Evolutionary conservation across 495 filamentous ascomycete genomes (phyloP).

Genomic region (Tricharina praecox): DNA sequence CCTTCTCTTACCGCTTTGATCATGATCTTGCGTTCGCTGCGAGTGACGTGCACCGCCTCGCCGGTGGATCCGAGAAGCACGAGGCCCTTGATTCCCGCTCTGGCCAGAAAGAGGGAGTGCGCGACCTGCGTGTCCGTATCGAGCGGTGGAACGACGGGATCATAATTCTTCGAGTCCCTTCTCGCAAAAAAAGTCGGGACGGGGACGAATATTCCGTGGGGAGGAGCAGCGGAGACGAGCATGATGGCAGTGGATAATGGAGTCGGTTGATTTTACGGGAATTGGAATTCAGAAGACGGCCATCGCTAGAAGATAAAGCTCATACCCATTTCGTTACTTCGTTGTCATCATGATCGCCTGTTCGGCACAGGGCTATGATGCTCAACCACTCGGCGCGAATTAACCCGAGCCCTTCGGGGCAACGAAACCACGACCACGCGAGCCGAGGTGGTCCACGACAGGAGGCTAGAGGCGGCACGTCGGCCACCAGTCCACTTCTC

Average conservation of each 20-base stretch:
- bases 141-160: slow-evolving; percentile 27
- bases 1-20: slow-evolving; percentile 36
- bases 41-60: slow-evolving; percentile 48
- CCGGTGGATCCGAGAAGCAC: slow-evolving; percentile 52
- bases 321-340: too few species aligned
- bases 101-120: slow-evolving; percentile 47
- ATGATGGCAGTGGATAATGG: not conserved
- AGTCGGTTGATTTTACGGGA: too few species aligned
- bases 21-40: slow-evolving; percentile 41
- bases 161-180: slow-evolving; percentile 24
- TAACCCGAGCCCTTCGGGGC: too few species aligned
- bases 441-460: too few species aligned
- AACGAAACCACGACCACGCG: too few species aligned
- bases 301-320: too few species aligned
- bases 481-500: too few species aligned
- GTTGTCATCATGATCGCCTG: too few species aligned
- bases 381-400: too few species aligned
- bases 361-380: too few species aligned
- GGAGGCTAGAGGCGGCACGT: too few species aligned
- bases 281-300: not conserved
- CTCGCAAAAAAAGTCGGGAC: slow-evolving; percentile 38
- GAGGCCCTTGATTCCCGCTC: slow-evolving; percentile 43
- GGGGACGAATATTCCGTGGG: slow-evolving; percentile 33
- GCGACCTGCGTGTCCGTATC: slow-evolving; percentile 40
- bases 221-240: slow-evolving; percentile 17